Conservation (phyloP, 169 alveolate genomes). For the Plasmodium coatneyi region DNA sequence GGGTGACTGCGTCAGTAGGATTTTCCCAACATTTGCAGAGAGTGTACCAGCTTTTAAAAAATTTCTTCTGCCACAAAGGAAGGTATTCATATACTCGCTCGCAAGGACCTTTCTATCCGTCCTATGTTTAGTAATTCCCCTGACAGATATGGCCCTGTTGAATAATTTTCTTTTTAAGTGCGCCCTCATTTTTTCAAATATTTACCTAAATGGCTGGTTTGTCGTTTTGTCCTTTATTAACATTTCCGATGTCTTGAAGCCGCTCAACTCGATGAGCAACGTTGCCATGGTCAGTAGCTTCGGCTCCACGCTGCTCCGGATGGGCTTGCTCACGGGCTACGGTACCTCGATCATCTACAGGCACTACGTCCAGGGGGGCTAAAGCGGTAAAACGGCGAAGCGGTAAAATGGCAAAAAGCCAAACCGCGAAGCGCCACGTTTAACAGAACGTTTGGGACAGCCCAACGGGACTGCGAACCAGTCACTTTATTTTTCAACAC, state of each 20-base stretch:
- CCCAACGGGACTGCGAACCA: background rate
- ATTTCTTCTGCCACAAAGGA: constrained; percentile 55
- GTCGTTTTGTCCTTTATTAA: constrained; percentile 58
- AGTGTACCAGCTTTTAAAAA: background rate
- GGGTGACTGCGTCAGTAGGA: constrained; percentile 61
- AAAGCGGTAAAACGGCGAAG: background rate
- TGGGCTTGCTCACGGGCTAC: constrained; percentile 55
- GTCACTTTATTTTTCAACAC: background rate
- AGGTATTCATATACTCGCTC: constrained; percentile 43
- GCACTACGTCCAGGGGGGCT: background rate
- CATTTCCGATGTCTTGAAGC: constrained; percentile 42
- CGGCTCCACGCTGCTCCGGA: constrained; percentile 39
- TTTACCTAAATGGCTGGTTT: constrained; percentile 73
- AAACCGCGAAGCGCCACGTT: background rate
- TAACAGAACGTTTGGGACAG: background rate
- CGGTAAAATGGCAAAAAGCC: background rate
- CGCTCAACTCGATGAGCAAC: constrained; percentile 47
- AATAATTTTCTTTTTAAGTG: constrained; percentile 48
- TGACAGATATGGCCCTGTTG: constrained; percentile 7
- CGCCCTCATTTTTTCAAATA: constrained; percentile 35
- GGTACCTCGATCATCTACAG: constrained; percentile 37
- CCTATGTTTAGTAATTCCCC: constrained; percentile 39
- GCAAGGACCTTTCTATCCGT: constrained; percentile 52
- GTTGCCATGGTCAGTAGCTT: constrained; percentile 65
- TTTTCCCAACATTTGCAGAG: constrained; percentile 43